These are phyloP conservation scores for Microdochium bolleyi DNA, from an alignment of 2,329 filamentous ascomycete species.

Conservation along the genomic window DNA sequence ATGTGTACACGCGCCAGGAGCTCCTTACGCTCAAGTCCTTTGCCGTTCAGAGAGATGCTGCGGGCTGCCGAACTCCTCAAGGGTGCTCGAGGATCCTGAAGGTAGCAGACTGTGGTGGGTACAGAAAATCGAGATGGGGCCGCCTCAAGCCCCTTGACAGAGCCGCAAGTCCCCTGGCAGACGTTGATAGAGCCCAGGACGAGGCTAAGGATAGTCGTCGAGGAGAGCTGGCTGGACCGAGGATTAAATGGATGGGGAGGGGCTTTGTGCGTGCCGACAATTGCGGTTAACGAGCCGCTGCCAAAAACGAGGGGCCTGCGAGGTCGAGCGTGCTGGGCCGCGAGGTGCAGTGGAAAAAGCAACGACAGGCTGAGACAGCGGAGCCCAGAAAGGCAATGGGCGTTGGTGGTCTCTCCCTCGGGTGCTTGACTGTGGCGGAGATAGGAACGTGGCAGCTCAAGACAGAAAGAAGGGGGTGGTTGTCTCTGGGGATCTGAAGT, in stretches of 20 bases:
- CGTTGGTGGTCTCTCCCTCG: not conserved
- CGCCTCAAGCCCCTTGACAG: too few species aligned
- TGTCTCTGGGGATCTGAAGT: too few species aligned
- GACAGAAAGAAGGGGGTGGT: not conserved
- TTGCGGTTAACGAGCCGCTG: not conserved
- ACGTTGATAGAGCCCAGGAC: too few species aligned
- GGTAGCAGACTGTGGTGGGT: too few species aligned
- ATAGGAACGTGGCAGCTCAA: not conserved
- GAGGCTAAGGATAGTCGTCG: too few species aligned
- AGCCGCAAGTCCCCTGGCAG: too few species aligned
- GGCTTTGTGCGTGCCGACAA: too few species aligned
- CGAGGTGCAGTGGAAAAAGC: not conserved
- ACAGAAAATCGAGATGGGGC: too few species aligned
- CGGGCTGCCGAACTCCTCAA: not conserved
- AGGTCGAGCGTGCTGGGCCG: not conserved
- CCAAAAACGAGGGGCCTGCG: not conserved
- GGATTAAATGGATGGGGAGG: too few species aligned
- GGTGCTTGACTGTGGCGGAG: not conserved
- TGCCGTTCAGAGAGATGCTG: not conserved
- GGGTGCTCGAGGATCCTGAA: too few species aligned
- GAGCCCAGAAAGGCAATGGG: not conserved
- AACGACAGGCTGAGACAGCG: not conserved
- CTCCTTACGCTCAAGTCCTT: too few species aligned
- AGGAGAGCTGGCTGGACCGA: too few species aligned
- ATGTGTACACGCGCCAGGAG: not conserved